phyloP scores from a whole-genome alignment of 148 eudicot species.

The Agrostemma githago region DNA sequence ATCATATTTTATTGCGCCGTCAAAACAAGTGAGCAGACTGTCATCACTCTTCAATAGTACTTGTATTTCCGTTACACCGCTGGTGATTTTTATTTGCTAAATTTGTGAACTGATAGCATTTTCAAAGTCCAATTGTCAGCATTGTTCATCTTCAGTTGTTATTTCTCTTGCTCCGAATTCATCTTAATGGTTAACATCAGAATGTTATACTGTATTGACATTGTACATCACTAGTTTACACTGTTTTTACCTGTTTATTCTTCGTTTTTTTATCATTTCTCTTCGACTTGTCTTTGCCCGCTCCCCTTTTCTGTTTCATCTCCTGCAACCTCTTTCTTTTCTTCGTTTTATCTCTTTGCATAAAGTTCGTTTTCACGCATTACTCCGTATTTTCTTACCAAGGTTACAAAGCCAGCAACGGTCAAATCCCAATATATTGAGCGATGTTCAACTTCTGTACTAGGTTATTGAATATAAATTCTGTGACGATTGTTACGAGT shows the following conservation, averaged over 20 bases:
- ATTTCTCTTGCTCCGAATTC: not conserved
- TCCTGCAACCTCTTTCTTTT: not conserved
- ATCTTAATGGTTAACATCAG: not conserved
- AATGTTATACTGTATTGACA: not conserved
- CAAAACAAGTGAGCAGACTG: constrained; percentile 40
- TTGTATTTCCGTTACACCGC: not conserved
- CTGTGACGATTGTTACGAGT: too few relatives aligned
- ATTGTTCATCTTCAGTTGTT: not conserved
- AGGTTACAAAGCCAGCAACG: not conserved
- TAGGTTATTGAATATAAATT: too few relatives aligned
- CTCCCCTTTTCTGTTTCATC: not conserved
- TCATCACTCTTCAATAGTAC: not conserved
- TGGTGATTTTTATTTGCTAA: not conserved
- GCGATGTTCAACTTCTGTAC: too few relatives aligned
- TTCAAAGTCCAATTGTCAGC: not conserved
- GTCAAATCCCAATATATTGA: not conserved
- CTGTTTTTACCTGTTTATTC: not conserved
- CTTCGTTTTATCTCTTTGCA: not conserved
- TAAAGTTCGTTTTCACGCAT: not conserved
- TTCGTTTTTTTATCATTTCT: not conserved
- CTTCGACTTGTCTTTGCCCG: not conserved
- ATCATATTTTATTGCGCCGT: constrained; percentile 46
- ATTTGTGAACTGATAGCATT: not conserved
- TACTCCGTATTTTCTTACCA: constrained; percentile 6
- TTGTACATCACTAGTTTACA: not conserved